phyloP scores from a whole-genome alignment of 306 rosid genomes.

The Pterocarpus macrocarpus region DNA sequence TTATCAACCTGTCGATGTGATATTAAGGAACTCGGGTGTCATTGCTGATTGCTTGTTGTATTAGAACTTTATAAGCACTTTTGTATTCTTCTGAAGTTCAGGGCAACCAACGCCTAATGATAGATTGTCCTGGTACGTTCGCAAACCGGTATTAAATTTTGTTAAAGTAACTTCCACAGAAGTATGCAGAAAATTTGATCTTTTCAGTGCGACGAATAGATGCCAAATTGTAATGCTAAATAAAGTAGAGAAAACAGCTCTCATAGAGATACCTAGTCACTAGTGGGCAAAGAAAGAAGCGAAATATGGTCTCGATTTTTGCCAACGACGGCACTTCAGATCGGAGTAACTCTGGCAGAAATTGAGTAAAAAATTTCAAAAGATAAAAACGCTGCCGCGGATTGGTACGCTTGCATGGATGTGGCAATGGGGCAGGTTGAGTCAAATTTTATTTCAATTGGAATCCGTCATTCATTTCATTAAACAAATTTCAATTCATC shows the following conservation, averaged over 20 bases:
- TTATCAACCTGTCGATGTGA: constrained; percentile 13
- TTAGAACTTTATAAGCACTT: background rate
- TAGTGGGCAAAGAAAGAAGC: background rate
- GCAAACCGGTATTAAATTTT: background rate
- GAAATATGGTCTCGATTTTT: too few relatives aligned
- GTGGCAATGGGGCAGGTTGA: too few relatives aligned
- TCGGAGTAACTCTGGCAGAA: background rate
- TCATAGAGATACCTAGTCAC: background rate
- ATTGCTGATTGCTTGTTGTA: constrained; percentile 27
- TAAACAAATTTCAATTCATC: too few relatives aligned
- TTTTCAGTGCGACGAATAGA: too few relatives aligned
- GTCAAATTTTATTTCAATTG: too few relatives aligned
- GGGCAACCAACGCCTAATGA: background rate
- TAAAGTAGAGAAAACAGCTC: background rate
- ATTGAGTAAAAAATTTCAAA: background rate
- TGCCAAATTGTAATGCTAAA: too few relatives aligned
- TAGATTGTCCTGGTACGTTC: background rate
- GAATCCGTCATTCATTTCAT: too few relatives aligned
- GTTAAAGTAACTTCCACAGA: too few relatives aligned
- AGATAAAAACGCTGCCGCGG: background rate
- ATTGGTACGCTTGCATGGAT: background rate
- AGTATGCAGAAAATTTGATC: too few relatives aligned
- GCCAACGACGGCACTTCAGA: background rate
- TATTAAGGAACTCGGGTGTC: constrained; percentile 1
- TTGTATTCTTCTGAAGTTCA: constrained; percentile 1